Percentiles rank a stretch among this genome's conserved stretches.
Conservation (phyloP, 148 eudicot genomes). For the Rhododendron ovatum region DNA sequence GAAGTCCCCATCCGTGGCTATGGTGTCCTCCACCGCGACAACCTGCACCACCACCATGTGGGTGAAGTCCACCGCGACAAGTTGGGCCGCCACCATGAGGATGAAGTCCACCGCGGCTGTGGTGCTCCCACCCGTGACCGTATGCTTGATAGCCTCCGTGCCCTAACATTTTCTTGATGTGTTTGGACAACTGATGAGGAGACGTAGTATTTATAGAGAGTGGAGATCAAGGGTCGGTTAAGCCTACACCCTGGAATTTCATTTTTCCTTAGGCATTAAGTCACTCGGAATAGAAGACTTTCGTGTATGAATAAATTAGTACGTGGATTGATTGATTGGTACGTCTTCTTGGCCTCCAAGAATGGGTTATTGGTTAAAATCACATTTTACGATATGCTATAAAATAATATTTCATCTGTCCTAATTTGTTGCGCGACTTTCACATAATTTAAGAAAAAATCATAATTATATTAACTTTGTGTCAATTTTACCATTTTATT, state of each 20-base stretch:
- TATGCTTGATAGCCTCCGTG: not conserved
- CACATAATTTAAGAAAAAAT: too few relatives aligned
- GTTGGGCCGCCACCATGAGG: not conserved
- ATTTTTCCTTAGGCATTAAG: not conserved
- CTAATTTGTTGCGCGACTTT: too few relatives aligned
- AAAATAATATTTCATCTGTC: too few relatives aligned
- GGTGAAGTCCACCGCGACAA: too few relatives aligned
- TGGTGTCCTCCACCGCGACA: not conserved
- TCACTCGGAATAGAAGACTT: not conserved
- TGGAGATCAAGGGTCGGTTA: not conserved
- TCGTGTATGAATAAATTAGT: not conserved
- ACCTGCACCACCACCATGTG: too few relatives aligned
- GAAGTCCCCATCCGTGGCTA: not conserved
- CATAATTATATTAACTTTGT: too few relatives aligned
- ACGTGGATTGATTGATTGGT: not conserved
- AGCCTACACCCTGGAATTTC: not conserved
- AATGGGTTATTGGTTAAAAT: not conserved
- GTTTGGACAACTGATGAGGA: not conserved
- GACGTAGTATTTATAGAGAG: not conserved
- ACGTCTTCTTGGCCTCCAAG: not conserved
- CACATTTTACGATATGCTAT: too few relatives aligned
- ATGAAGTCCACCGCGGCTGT: not conserved
- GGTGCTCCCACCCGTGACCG: not conserved
- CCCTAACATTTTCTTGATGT: not conserved
- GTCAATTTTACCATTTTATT: too few relatives aligned